These are phyloP conservation scores for Gaeumannomyces tritici DNA, from an alignment of 2,329 filamentous ascomycete genomes.

Conservation along the genomic window DNA sequence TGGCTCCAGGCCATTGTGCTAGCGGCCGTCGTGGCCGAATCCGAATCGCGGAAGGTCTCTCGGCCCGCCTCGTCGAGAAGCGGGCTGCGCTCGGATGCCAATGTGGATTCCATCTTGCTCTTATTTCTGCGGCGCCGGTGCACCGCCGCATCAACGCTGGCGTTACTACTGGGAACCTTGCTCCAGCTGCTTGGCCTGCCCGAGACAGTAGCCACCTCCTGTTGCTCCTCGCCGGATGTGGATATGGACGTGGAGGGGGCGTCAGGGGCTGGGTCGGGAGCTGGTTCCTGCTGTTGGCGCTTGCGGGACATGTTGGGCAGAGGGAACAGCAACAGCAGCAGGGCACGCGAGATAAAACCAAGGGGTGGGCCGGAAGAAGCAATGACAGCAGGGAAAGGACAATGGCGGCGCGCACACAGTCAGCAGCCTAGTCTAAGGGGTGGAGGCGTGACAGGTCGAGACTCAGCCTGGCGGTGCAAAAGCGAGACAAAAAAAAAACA, in stretches of 20 bases:
- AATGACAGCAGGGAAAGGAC: not conserved
- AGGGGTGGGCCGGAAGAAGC: not conserved
- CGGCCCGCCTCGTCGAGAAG: not conserved
- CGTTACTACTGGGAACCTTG: not conserved
- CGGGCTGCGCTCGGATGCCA: not conserved
- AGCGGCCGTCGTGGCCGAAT: not conserved
- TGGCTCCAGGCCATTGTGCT: slow-evolving; percentile 14
- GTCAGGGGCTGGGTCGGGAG: not conserved
- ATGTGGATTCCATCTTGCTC: not conserved
- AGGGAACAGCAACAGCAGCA: not conserved
- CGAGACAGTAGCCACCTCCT: not conserved
- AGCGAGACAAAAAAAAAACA: not conserved
- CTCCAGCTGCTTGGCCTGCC: not conserved
- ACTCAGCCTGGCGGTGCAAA: not conserved
- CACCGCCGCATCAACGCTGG: not conserved
- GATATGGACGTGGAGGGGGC: not conserved
- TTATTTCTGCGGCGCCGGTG: not conserved
- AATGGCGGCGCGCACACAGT: not conserved
- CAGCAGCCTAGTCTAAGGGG: not conserved
- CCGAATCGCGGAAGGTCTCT: not conserved
- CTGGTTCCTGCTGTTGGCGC: not conserved
- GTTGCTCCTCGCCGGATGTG: not conserved
- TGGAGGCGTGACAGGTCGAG: not conserved
- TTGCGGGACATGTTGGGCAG: not conserved
- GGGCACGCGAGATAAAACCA: not conserved